These are phyloP conservation scores for Goffeauzyma gilvescens DNA, from an alignment of 768 basidiomycete species.

Conservation along the genomic window DNA sequence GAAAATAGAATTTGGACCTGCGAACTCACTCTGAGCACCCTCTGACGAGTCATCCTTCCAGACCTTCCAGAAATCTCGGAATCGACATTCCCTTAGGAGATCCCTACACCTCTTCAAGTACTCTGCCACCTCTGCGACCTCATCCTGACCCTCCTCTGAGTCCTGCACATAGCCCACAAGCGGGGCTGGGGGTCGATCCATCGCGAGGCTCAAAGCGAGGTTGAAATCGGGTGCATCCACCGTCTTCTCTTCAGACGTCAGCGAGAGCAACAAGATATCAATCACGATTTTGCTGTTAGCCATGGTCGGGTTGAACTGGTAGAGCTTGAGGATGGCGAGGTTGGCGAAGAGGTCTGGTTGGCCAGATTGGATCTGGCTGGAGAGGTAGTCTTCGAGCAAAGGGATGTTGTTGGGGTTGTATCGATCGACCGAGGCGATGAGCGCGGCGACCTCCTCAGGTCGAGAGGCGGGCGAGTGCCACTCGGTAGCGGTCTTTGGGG, in stretches of 20 bases:
- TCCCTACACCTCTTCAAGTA: conserved; percentile 4
- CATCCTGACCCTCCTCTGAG: conserved; percentile 9
- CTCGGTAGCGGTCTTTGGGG: conserved; percentile 20
- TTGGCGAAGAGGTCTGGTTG: conserved; percentile 92
- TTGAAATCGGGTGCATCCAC: conserved; percentile 60
- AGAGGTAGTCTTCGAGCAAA: conserved; percentile 89
- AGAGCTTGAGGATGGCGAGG: conserved; percentile 85
- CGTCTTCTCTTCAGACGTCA: conserved; percentile 54
- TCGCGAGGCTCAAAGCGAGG: conserved; percentile 64
- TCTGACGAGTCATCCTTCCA: conserved; percentile 10
- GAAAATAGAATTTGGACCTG: too few species aligned
- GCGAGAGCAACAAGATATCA: conserved; percentile 81
- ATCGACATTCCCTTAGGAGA: conserved; percentile 10
- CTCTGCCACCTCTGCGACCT: conserved; percentile 5
- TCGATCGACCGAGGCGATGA: conserved; percentile 44
- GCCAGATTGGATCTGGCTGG: conserved; percentile 73
- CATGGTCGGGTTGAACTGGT: conserved; percentile 87
- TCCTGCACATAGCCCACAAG: conserved; percentile 4
- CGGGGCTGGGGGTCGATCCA: conserved; percentile 12
- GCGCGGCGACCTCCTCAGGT: conserved; percentile 69
- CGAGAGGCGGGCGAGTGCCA: conserved; percentile 47
- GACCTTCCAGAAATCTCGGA: conserved; percentile 9
- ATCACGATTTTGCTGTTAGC: conserved; percentile 83
- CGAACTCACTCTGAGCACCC: conserved; percentile 9
- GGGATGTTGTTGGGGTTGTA: conserved; percentile 90